Evolutionary conservation across 257 asterid species (phyloP).

Genomic region (Nyctanthes arbortristis): DNA sequence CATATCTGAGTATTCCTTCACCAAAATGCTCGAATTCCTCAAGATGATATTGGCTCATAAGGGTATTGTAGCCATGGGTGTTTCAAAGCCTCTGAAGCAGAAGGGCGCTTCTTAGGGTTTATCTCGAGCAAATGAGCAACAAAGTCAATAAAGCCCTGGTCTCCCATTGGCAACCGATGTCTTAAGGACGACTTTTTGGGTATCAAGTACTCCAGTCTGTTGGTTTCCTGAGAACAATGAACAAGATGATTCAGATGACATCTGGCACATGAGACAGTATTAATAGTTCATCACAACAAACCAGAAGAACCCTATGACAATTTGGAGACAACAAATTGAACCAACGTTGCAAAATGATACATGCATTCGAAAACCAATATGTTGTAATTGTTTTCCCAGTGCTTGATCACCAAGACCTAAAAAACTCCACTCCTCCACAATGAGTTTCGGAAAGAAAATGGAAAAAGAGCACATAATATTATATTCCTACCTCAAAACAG

Average conservation of each 20-base stretch:
- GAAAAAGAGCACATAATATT: too few species aligned
- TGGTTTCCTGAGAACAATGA: conserved; percentile 62
- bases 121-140: conserved; percentile 82
- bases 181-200: conserved; percentile 92
- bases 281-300: too few species aligned
- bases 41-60: conserved; percentile 91
- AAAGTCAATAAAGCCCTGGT: conserved; percentile 91
- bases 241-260: too few species aligned
- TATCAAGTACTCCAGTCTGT: conserved; percentile 80
- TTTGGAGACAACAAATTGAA: too few species aligned
- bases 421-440: too few species aligned
- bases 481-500: background rate
- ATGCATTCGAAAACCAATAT: too few species aligned
- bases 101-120: conserved; percentile 81
- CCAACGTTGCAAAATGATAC: too few species aligned
- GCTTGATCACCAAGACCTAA: too few species aligned
- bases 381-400: too few species aligned
- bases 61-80: conserved; percentile 97
- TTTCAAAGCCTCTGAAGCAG: conserved; percentile 88
- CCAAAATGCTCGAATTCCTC: conserved; percentile 23
- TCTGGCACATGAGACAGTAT: too few species aligned
- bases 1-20: conserved; percentile 17
- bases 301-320: too few species aligned
- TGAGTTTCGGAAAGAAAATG: too few species aligned
- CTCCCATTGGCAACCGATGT: conserved; percentile 96